A percentile compares a stretch with the other conserved stretches of the same genome.
These are phyloP conservation scores for Zymoseptoria tritici DNA, from an alignment of 2,329 filamentous ascomycete genomes.

Conservation along the genomic window DNA sequence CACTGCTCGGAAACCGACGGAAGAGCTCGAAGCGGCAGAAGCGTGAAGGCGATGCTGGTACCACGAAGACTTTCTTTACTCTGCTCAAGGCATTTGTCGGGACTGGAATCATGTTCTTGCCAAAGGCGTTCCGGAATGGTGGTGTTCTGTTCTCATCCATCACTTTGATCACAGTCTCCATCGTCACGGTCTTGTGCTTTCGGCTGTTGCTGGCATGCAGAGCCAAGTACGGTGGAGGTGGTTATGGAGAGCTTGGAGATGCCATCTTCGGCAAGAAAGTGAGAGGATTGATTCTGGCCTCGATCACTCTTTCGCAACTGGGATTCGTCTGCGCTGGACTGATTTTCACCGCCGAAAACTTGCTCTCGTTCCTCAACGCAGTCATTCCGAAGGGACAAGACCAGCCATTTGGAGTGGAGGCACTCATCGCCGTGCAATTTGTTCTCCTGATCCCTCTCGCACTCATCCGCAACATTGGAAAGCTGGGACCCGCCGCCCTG, in stretches of 20 bases:
- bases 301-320: slow-evolving; percentile 66
- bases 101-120: slow-evolving; percentile 74
- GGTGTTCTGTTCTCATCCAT: slow-evolving; percentile 68
- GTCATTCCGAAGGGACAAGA: slow-evolving; percentile 41
- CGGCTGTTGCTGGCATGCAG: slow-evolving; percentile 63
- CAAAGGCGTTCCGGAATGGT: slow-evolving; percentile 71
- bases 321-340: slow-evolving; percentile 72
- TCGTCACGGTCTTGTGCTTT: slow-evolving; percentile 63
- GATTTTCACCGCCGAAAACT: slow-evolving; percentile 70
- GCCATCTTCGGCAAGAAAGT: slow-evolving; percentile 57
- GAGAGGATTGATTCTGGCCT: slow-evolving; percentile 58
- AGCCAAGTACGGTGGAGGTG: slow-evolving; percentile 53
- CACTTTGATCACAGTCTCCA: slow-evolving; percentile 57
- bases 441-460: slow-evolving; percentile 58
- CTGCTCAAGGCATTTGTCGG: slow-evolving; percentile 72
- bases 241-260: slow-evolving; percentile 67
- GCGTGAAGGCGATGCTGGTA: slow-evolving; percentile 56
- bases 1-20: slow-evolving; percentile 49
- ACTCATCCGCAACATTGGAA: slow-evolving; percentile 67
- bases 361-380: slow-evolving; percentile 59
- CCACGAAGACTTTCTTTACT: slow-evolving; percentile 69
- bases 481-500: slow-evolving; percentile 61
- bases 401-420: slow-evolving; percentile 47
- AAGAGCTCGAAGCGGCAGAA: slow-evolving; percentile 42
- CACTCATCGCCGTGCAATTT: slow-evolving; percentile 60